Base-by-base conservation (phyloP, 2,329 filamentous ascomycete genomes). In the Aspergillus fischeri region DNA sequence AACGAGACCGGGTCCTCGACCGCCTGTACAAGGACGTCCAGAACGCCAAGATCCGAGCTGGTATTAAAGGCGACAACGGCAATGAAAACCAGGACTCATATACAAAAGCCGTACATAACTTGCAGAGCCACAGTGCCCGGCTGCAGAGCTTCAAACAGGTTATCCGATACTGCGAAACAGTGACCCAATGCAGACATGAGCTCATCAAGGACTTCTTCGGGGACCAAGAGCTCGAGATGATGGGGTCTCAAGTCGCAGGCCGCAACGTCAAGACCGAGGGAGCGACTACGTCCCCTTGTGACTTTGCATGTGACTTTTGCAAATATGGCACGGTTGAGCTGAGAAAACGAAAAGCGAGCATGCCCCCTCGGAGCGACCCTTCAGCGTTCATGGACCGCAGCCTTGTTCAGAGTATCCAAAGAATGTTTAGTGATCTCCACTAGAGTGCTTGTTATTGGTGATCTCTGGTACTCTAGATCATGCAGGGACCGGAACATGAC, bases 131-230 rank as follows among this genome's bases (percentile, higher is more conserved):
- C 21, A 68, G 76, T 52, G 70, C 74, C 7, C 80, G 86, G 59
- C 72, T 84, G 17, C 79, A 83, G 64, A 91, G 88, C 61, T 79
- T 91, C 25, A 79, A 85, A 57, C 82, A 86, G 28, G 78, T 97
- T 17, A 83, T 92, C 2, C 77, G 83, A 9, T 97, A 96, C 69
- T 96, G 92, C 71, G 93, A 97, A 73, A 84, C 84, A 55, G 89
- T 86, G 0, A 80, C 78, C 10, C 77, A 77, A 10, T 97, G 93
- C 69, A 83, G 92, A 50, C 93, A 97, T 68, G 81, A 83, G 50
- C 73, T 87, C 25, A 91, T 96, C 55, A 87, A 85, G 62, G 81
- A 81, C 51, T 93, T 94, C 69, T 96, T 94, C 75, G 89, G 88
- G 2, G 90, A 93, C 70, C 64, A 68, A 2, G 71, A 74, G 50